These are phyloP conservation scores for Leccinum griseonigrum DNA, from an alignment of 1,284 basidiomycete species.

Conservation along the genomic window DNA sequence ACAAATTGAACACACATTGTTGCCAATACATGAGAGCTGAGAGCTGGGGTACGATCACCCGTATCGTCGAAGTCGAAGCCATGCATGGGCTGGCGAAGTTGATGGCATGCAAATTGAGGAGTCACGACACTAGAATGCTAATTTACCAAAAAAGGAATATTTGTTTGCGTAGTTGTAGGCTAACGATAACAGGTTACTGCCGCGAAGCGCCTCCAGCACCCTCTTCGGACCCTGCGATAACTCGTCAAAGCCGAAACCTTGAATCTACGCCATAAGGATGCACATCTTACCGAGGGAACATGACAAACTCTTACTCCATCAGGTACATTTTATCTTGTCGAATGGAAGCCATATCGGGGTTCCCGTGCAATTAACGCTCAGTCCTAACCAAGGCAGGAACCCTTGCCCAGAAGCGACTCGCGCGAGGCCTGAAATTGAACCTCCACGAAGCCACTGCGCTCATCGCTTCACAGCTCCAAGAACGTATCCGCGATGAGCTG, in stretches of 20 bases:
- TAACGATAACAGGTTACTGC: not conserved
- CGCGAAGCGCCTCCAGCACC: not conserved
- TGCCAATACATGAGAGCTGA: not conserved
- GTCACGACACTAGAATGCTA: not conserved
- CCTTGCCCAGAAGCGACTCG: constrained; percentile 92
- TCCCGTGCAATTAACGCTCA: not conserved
- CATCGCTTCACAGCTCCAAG: constrained; percentile 89
- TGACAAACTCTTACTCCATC: constrained; percentile 52
- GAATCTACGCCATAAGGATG: constrained; percentile 31
- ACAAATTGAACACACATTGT: not conserved
- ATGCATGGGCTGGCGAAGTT: not conserved
- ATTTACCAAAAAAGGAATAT: not conserved
- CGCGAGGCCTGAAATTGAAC: constrained; percentile 87
- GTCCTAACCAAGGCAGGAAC: constrained; percentile 59
- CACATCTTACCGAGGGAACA: constrained; percentile 50
- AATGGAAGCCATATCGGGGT: not conserved
- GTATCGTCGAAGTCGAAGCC: not conserved
- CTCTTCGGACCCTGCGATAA: not conserved
- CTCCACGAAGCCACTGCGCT: constrained; percentile 87
- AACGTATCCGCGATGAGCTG: constrained; percentile 92
- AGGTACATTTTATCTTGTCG: constrained; percentile 35
- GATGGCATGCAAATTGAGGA: not conserved
- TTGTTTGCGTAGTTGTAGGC: not conserved
- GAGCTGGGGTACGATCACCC: not conserved
- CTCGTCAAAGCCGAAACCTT: not conserved